These are phyloP conservation scores for Colletotrichum kahawae DNA, from an alignment of 2,329 filamentous ascomycete genomes.

Conservation along the genomic window DNA sequence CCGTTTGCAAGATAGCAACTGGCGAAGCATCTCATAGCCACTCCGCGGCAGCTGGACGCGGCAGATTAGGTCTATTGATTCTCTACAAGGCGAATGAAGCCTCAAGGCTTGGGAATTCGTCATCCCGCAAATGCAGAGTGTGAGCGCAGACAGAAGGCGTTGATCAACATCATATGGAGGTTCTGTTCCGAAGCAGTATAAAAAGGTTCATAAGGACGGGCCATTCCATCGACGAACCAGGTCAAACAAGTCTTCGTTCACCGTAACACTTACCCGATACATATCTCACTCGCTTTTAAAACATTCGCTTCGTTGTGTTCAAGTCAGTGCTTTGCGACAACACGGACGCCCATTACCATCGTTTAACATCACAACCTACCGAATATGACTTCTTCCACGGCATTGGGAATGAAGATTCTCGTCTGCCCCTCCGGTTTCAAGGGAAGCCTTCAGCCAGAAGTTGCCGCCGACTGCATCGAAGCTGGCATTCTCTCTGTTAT, in stretches of 20 bases:
- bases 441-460: slow-evolving; percentile 52
- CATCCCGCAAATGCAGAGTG: background rate
- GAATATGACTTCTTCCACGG: slow-evolving; percentile 11
- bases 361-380: background rate
- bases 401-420: slow-evolving; percentile 39
- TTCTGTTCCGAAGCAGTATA: background rate
- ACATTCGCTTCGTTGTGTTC: background rate
- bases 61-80: background rate
- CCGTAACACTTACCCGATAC: background rate
- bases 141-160: accelerated
- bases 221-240: background rate
- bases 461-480: slow-evolving; percentile 56
- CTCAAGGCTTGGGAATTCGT: background rate
- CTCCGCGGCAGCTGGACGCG: background rate
- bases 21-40: background rate
- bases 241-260: background rate
- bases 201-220: background rate
- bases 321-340: background rate
- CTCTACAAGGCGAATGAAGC: background rate
- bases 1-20: background rate
- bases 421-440: slow-evolving; percentile 61
- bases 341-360: background rate
- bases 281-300: background rate
- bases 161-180: background rate
- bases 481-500: slow-evolving; percentile 49